Percentiles rank a stretch among this genome's conserved stretches.
Conservation (phyloP, 1,284 basidiomycete species). For the Somion occarium region DNA sequence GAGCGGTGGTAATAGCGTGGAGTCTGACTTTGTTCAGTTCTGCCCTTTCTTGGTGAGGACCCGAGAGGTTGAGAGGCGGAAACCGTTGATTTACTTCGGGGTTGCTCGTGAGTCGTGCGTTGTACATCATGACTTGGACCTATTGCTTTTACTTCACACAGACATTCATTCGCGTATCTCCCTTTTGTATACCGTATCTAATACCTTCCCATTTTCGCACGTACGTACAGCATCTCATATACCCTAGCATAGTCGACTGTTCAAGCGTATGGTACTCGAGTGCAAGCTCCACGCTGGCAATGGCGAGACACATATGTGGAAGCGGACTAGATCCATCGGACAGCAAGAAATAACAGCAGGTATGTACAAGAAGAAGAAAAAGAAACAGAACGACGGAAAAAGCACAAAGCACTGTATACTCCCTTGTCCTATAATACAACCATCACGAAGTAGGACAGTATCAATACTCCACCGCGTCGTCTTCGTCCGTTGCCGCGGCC, state of each 20-base stretch:
- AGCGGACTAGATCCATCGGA: background rate
- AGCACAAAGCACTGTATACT: slow-evolving; percentile 7
- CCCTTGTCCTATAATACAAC: background rate
- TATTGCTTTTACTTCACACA: background rate
- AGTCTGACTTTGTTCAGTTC: background rate
- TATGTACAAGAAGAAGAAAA: background rate
- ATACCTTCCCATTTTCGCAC: too few species aligned
- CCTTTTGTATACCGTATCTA: too few species aligned
- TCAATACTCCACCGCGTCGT: slow-evolving; percentile 59
- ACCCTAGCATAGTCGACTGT: too few species aligned
- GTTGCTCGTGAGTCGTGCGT: background rate
- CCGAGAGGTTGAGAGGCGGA: background rate
- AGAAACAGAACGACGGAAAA: background rate
- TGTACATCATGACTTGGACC: too few species aligned
- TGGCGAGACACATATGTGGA: too few species aligned
- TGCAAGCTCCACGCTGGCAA: too few species aligned
- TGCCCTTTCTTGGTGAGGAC: background rate
- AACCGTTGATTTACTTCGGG: background rate
- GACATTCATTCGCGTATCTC: too few species aligned
- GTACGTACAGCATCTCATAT: too few species aligned
- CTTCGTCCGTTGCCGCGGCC: slow-evolving; percentile 42
- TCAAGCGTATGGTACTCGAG: too few species aligned
- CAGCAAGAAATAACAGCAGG: background rate
- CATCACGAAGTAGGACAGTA: background rate
- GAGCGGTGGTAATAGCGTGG: background rate